Evolutionary conservation across 1,284 basidiomycete genomes (phyloP).

Genomic region (Cryptococcus depauperatus): DNA sequence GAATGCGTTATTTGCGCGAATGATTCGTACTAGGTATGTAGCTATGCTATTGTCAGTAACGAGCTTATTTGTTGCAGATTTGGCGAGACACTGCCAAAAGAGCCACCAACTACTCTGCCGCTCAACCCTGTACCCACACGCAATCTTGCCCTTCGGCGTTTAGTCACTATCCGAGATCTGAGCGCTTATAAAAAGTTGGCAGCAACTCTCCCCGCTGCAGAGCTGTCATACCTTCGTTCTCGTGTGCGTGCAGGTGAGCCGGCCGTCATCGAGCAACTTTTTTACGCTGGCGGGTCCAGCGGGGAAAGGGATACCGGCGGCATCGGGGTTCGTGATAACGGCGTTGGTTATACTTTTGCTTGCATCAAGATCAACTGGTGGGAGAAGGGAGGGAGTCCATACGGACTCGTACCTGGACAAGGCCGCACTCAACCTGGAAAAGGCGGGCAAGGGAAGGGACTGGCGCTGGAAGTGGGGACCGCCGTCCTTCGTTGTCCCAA

Average conservation of each 20-base stretch:
- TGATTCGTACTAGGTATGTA: conserved; percentile 42
- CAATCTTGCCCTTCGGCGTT: conserved; percentile 51
- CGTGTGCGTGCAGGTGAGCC: conserved; percentile 64
- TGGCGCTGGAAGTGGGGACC: conserved; percentile 70
- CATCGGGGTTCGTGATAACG: conserved; percentile 45
- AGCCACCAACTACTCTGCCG: conserved; percentile 35
- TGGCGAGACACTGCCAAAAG: conserved; percentile 38
- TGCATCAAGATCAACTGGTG: conserved; percentile 4
- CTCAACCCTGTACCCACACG: conserved; percentile 47
- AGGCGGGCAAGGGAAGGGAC: conserved; percentile 37
- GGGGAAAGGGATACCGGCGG: conserved; percentile 16
- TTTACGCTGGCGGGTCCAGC: conserved; percentile 56
- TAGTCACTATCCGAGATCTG: conserved; percentile 63
- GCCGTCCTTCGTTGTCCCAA: conserved; percentile 67
- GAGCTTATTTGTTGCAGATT: conserved; percentile 21
- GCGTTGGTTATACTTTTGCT: conserved; percentile 49
- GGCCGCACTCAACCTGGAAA: conserved; percentile 30
- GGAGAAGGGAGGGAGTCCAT: conserved; percentile 21
- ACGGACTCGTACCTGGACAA: conserved; percentile 40
- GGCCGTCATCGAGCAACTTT: conserved; percentile 58
- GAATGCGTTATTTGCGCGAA: conserved; percentile 48
- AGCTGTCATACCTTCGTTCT: conserved; percentile 59
- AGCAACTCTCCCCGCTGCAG: conserved; percentile 61
- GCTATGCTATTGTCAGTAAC: background rate
- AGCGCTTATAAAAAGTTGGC: conserved; percentile 64